phyloP scores from a whole-genome alignment of 2,329 filamentous ascomycete genomes.

The Teratosphaeria gauchensis region DNA sequence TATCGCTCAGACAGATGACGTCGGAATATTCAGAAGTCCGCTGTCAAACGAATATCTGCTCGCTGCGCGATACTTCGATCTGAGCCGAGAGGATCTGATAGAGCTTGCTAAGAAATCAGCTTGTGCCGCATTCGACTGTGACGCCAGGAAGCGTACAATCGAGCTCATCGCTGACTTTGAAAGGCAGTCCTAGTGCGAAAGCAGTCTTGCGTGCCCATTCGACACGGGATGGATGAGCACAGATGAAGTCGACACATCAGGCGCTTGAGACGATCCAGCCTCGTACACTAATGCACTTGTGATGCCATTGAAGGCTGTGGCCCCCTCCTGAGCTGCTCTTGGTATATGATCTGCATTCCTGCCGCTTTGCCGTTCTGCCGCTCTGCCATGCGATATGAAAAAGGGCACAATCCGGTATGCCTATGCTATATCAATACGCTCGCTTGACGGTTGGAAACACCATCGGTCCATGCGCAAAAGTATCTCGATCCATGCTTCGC shows the following conservation, averaged over 20 bases:
- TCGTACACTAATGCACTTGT: neutral
- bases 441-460: neutral
- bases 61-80: constrained; percentile 21
- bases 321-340: neutral
- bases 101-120: constrained; percentile 52
- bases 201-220: neutral
- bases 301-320: neutral
- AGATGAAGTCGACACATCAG: no score
- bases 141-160: constrained; percentile 50
- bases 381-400: neutral
- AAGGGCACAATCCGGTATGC: neutral
- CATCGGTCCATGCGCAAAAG: neutral
- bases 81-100: constrained; percentile 35
- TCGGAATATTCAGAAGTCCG: constrained; percentile 68
- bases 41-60: constrained; percentile 70
- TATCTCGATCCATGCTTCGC: neutral
- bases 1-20: constrained; percentile 66
- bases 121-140: constrained; percentile 60
- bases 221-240: no score
- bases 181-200: neutral
- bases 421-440: neutral
- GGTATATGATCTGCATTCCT: neutral
- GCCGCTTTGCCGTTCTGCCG: neutral
- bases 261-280: neutral
- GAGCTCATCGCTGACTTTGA: constrained; percentile 32